Evolutionary conservation across 2,329 filamentous ascomycete species (phyloP).

Genomic region (Trichoderma polysporum): DNA sequence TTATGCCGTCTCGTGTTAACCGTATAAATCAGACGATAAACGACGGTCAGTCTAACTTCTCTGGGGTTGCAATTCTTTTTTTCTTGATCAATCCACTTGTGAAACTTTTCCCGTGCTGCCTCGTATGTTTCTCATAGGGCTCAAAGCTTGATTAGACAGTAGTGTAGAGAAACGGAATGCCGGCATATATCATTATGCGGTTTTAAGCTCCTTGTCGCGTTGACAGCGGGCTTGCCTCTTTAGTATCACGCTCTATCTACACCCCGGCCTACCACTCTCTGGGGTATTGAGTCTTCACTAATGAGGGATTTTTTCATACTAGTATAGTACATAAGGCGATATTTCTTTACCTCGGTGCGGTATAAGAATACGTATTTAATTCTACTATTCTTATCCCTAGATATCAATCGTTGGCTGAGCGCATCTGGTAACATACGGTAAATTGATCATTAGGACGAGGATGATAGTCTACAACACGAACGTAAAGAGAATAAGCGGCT

Average conservation of each 20-base stretch:
- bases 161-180: not conserved
- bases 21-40: not conserved
- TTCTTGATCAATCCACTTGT: not conserved
- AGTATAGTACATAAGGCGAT: too few species aligned
- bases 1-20: not conserved
- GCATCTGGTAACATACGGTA: too few species aligned
- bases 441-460: too few species aligned
- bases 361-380: too few species aligned
- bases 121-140: not conserved
- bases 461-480: too few species aligned
- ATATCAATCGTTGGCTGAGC: too few species aligned
- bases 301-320: not conserved
- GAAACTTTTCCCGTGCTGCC: not conserved
- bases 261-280: not conserved
- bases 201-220: not conserved
- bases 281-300: not conserved
- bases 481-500: too few species aligned
- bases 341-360: not conserved
- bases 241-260: not conserved
- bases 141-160: too few species aligned
- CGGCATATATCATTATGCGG: not conserved
- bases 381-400: too few species aligned
- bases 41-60: not conserved
- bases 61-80: not conserved
- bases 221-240: not conserved